Base-by-base conservation (phyloP, 352 stramenopile species). In the Pythium biforme region DNA sequence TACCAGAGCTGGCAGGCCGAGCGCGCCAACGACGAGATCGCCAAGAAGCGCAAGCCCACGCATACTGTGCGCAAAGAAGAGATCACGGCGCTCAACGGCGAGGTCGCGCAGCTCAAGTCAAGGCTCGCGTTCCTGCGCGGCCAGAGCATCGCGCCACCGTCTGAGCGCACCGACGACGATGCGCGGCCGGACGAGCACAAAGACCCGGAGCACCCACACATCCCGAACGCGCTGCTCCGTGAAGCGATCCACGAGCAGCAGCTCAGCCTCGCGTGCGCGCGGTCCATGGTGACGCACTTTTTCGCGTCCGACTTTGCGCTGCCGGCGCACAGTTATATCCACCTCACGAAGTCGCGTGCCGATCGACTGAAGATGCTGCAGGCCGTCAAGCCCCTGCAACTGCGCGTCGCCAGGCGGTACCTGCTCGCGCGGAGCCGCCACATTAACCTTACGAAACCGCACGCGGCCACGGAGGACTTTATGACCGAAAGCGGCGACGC, bases 351-450 rank as follows among this genome's bases (percentile, higher is more conserved):
- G 3, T 68, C 79, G 25, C 70, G 56, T 54, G 27, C 49, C 0
- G 59, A 72, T 20, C 70, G 79, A 0, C 66, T 68, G 9, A 47
- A 67, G 37, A 71, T 54, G 4, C 73, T 88, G 3, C 33, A 60
- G 11, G 52, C 50, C 12, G 25, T 86, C 19, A 76, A 79, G 9
- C 59, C 66, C 6, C 70, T 75, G 40, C 75, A 83, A 46, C 66
- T 83, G 7, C 66, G 53, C 22, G 54, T 80, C 20, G 76, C 79
- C 17, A 45, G 40, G 15, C 69, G 71, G 25, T 70, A 81, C n/a
- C 45, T 86, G 27, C 67, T 74, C n/a, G 74, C 75, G 29, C 74
- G 79, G 12, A 77, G 69, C 23, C 76, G 69, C 25, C 81, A 84
- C 37, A 54, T 83, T 33, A 70, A 78, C 5, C 55, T 72, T 7